A percentile compares a stretch with the other conserved stretches of the same genome.
phyloP scores from a whole-genome alignment of 2,329 filamentous ascomycete species.

The Neopestalotiopsis clavispora region DNA sequence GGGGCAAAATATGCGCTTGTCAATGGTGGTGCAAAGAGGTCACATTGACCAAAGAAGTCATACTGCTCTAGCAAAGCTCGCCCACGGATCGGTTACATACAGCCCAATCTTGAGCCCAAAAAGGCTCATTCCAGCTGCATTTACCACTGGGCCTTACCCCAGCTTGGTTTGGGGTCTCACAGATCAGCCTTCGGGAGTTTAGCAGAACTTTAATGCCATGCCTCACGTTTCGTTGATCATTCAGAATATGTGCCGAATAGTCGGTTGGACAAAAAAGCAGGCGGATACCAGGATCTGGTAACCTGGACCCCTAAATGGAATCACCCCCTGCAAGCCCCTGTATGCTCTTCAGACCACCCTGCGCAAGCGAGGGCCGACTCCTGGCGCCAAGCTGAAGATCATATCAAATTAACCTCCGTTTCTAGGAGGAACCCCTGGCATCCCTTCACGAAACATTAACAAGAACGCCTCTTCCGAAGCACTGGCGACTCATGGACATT shows the following conservation, averaged over 20 bases:
- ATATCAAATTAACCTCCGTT: conserved; percentile 34
- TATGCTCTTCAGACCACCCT: conserved; percentile 26
- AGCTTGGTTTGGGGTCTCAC: conserved; percentile 28
- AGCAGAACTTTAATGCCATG: conserved; percentile 19
- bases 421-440: conserved; percentile 21
- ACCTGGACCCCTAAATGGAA: conserved; percentile 24
- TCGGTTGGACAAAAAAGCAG: conserved; percentile 12
- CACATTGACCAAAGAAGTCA: background rate
- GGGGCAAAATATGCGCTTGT: background rate
- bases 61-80: background rate
- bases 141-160: conserved; percentile 21
- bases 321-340: conserved; percentile 26
- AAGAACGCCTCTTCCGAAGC: conserved; percentile 12
- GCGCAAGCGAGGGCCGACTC: conserved; percentile 32
- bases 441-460: conserved; percentile 7
- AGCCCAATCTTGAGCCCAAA: background rate
- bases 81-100: background rate
- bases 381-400: conserved; percentile 32
- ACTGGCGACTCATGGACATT: conserved; percentile 1
- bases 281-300: conserved; percentile 29
- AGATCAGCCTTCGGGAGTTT: conserved; percentile 28
- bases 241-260: conserved; percentile 19
- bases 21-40: background rate
- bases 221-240: conserved; percentile 22
- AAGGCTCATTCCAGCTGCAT: background rate